A percentile compares a stretch with the other conserved stretches of the same genome.
These are phyloP conservation scores for Phytophthora fragariaefolia DNA, from an alignment of 352 stramenopile genomes.

Conservation along the genomic window DNA sequence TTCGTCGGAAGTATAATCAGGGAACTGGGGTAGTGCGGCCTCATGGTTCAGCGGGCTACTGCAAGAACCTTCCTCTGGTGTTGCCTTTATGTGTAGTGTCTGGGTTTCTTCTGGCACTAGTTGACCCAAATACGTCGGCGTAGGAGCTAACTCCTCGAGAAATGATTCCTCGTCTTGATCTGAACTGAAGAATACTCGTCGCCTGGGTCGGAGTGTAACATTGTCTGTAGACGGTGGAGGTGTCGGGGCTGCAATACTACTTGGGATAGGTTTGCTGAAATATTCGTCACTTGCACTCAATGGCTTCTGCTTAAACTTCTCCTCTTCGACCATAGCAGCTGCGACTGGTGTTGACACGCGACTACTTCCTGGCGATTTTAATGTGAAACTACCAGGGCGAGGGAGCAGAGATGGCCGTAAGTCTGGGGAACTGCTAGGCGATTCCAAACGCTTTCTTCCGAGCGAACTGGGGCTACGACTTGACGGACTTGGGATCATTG, in stretches of 20 bases:
- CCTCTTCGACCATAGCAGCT: conserved; percentile 15
- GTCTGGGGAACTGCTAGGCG: conserved; percentile 19
- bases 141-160: neutral
- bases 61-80: neutral
- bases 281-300: conserved; percentile 42
- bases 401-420: conserved; percentile 11
- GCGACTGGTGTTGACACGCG: conserved; percentile 12
- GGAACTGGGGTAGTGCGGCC: neutral
- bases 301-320: conserved; percentile 16
- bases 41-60: conserved; percentile 6
- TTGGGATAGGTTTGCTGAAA: conserved; percentile 50
- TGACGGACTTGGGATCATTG: conserved; percentile 22
- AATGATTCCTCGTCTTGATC: conserved; percentile 21
- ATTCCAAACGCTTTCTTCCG: conserved; percentile 14
- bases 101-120: neutral
- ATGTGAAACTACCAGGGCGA: conserved; percentile 27
- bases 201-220: conserved; percentile 40
- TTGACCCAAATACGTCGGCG: conserved; percentile 1
- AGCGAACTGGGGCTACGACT: conserved; percentile 18
- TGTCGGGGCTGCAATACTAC: conserved; percentile 25
- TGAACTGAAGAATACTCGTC: conserved; percentile 12
- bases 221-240: conserved; percentile 39
- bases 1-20: conserved; percentile 11
- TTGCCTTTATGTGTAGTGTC: conserved; percentile 2
- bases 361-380: conserved; percentile 26